phyloP scores from a whole-genome alignment of 2,329 filamentous ascomycete species.

The Cadophora sp. region DNA sequence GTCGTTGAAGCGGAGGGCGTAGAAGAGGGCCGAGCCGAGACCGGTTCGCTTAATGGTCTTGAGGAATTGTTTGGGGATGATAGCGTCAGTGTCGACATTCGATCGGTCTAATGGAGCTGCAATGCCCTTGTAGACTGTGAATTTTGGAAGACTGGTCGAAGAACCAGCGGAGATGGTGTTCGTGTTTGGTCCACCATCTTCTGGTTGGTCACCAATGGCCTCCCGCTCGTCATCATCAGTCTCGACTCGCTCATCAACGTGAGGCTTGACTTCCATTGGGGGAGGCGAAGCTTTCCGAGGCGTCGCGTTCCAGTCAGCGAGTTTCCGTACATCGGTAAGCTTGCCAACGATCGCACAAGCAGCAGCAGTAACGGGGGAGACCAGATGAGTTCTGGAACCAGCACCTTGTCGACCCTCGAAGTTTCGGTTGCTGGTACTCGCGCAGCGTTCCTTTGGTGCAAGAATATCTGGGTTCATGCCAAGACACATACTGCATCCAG shows the following conservation, averaged over 20 bases:
- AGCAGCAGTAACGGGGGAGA: constrained; percentile 97
- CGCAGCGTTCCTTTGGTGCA: constrained; percentile 89
- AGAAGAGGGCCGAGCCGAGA: constrained; percentile 86
- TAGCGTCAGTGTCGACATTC: constrained; percentile 98
- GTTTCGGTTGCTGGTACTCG: constrained; percentile 95
- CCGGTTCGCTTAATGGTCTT: constrained; percentile 99
- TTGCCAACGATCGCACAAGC: constrained; percentile 89
- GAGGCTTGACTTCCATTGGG: constrained; percentile 48
- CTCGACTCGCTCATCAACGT: constrained; percentile 60
- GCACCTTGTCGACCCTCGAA: constrained; percentile 97
- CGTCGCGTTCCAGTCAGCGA: constrained; percentile 63
- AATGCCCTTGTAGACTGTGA: constrained; percentile 82
- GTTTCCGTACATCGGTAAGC: constrained; percentile 87
- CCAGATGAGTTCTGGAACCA: constrained; percentile 87
- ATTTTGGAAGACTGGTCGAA: constrained; percentile 78
- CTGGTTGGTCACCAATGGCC: constrained; percentile 61
- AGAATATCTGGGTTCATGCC: constrained; percentile 99
- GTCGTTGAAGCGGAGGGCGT: constrained; percentile 78
- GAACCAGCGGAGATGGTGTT: constrained; percentile 61
- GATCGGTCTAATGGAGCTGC: constrained; percentile 85
- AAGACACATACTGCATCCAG: constrained; percentile 98
- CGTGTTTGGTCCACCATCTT: constrained; percentile 69
- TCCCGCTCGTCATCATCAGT: constrained; percentile 61
- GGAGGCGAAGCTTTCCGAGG: constrained; percentile 38
- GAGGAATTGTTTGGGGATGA: constrained; percentile 98